Conservation (phyloP, 768 basidiomycete genomes). For the Lentinula sp. region DNA sequence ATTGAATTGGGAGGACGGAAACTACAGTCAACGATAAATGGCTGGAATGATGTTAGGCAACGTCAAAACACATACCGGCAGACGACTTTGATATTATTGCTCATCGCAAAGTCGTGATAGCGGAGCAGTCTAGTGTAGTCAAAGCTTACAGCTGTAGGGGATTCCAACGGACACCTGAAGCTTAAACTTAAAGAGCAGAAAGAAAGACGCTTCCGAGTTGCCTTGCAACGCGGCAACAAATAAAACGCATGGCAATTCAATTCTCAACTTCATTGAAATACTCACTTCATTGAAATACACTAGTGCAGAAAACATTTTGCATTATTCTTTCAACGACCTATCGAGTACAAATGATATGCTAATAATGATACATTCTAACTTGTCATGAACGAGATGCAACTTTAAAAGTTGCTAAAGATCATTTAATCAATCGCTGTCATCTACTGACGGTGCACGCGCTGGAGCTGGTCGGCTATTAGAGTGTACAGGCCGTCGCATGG, state of each 20-base stretch:
- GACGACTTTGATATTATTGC: slow-evolving; percentile 96
- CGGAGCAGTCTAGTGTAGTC: neutral
- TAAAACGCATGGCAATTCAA: neutral
- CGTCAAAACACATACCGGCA: slow-evolving; percentile 72
- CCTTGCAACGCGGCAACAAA: slow-evolving; percentile 4
- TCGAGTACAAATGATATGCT: neutral
- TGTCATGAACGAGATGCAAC: neutral
- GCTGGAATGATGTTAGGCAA: slow-evolving; percentile 5
- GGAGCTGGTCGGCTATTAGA: slow-evolving; percentile 50
- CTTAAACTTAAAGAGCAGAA: neutral
- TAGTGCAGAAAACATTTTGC: neutral
- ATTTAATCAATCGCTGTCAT: slow-evolving; percentile 46
- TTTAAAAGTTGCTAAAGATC: neutral
- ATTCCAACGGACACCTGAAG: neutral
- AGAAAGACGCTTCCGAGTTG: slow-evolving; percentile 14
- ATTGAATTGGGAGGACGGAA: slow-evolving; percentile 95
- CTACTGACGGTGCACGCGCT: slow-evolving; percentile 29
- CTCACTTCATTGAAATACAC: neutral
- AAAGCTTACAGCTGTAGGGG: neutral
- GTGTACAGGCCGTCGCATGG: slow-evolving; percentile 46
- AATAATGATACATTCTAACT: neutral
- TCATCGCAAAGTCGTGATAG: slow-evolving; percentile 28
- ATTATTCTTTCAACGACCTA: neutral
- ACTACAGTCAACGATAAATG: slow-evolving; percentile 32
- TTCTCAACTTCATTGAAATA: neutral